Evolutionary conservation across 2,329 filamentous ascomycete species (phyloP).

Genomic region (Fusarium haematococcum): DNA sequence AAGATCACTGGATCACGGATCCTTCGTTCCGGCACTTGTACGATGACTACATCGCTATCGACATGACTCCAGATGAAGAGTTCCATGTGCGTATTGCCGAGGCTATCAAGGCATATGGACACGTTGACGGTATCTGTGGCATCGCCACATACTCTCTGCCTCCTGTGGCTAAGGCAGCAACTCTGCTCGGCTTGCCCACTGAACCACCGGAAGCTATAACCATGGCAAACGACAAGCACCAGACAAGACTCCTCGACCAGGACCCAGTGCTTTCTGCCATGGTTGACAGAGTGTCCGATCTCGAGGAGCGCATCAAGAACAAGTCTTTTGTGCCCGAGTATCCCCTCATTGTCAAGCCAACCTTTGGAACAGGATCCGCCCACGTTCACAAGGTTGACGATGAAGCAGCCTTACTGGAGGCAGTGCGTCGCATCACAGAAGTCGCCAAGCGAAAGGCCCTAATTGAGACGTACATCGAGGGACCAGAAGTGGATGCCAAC

Average conservation of each 20-base stretch:
- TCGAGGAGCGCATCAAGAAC: neutral
- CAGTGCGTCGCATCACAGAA: neutral
- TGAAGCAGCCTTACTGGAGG: neutral
- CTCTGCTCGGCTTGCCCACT: neutral
- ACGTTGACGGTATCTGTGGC: neutral
- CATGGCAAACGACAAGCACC: slow-evolving; percentile 1
- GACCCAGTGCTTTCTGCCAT: neutral
- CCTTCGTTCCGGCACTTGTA: neutral
- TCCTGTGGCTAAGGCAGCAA: neutral
- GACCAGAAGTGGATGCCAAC: slow-evolving; percentile 40
- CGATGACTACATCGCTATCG: neutral
- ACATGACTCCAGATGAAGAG: neutral
- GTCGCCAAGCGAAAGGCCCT: neutral
- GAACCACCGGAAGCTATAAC: neutral
- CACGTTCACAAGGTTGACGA: neutral
- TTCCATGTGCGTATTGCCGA: neutral
- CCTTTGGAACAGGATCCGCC: neutral
- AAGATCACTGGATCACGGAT: neutral
- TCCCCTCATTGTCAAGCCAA: neutral
- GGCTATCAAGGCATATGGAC: neutral
- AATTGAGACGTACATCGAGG: slow-evolving; percentile 35
- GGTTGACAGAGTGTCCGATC: neutral
- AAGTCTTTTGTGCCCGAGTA: slow-evolving; percentile 1
- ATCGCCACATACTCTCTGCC: neutral
- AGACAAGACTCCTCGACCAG: neutral